A percentile compares a stretch with the other conserved stretches of the same genome.
phyloP scores from a whole-genome alignment of 2,329 filamentous ascomycete genomes.

The Aspergillus quadrilineatus region DNA sequence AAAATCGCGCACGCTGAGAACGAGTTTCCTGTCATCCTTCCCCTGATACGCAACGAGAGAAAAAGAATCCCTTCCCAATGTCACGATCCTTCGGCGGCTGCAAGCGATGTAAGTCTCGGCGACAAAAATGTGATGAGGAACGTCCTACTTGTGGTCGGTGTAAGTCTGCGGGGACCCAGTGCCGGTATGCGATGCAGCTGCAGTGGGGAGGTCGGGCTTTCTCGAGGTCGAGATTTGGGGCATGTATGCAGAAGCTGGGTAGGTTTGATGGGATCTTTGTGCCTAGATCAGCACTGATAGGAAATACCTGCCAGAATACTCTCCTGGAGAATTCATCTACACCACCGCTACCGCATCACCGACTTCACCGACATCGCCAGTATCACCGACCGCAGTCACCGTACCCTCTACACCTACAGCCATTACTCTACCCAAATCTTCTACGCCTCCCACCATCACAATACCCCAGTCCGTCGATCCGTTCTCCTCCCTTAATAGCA shows the following conservation, averaged over 20 bases:
- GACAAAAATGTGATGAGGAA: conserved; percentile 48
- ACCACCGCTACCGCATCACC: conserved; percentile 34
- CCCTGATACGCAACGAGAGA: neutral
- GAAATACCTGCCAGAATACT: conserved; percentile 32
- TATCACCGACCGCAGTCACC: neutral
- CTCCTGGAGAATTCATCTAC: conserved; percentile 42
- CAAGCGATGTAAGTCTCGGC: conserved; percentile 45
- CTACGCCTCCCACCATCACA: conserved; percentile 11
- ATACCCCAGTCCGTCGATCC: conserved; percentile 36
- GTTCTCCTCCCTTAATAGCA: conserved; percentile 36
- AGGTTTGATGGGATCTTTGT: neutral
- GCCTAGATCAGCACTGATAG: neutral
- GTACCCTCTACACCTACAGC: neutral
- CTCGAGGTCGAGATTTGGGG: conserved; percentile 40
- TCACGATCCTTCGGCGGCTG: conserved; percentile 46
- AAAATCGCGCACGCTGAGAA: conserved; percentile 6
- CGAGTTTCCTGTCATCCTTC: conserved; percentile 1
- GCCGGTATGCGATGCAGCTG: conserved; percentile 44
- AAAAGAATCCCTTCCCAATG: conserved; percentile 25
- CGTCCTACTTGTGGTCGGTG: conserved; percentile 44
- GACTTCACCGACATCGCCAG: conserved; percentile 4
- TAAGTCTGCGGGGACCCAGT: conserved; percentile 36
- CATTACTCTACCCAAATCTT: conserved; percentile 10
- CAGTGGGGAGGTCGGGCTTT: conserved; percentile 46
- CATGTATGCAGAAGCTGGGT: conserved; percentile 41